Conservation (phyloP, 2,329 filamentous ascomycete genomes). For the Pestalotiopsis sp. region DNA sequence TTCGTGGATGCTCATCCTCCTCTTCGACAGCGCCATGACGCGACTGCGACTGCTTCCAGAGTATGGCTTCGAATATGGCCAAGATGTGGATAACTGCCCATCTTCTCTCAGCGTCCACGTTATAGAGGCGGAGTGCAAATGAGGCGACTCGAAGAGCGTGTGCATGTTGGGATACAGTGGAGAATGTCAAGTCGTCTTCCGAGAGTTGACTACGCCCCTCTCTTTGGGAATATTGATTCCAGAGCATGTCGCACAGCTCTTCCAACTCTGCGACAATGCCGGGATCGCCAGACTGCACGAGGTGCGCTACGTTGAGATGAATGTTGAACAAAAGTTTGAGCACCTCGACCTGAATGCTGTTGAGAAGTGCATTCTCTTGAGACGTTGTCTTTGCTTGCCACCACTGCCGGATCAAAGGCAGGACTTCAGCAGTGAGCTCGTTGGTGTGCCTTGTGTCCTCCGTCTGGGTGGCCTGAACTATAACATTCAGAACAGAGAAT, state of each 20-base stretch:
- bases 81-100: constrained; percentile 64
- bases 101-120: constrained; percentile 57
- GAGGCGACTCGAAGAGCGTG: constrained; percentile 49
- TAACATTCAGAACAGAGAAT: constrained; percentile 74
- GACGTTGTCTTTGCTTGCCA: constrained; percentile 74
- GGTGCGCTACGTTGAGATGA: constrained; percentile 62
- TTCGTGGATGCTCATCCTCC: constrained; percentile 51
- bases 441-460: constrained; percentile 69
- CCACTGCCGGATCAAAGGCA: constrained; percentile 74
- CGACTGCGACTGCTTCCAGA: constrained; percentile 31
- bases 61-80: constrained; percentile 57
- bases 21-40: constrained; percentile 21
- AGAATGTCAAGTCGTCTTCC: constrained; percentile 73
- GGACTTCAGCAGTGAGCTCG: constrained; percentile 58
- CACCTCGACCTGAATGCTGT: constrained; percentile 74
- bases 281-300: constrained; percentile 47
- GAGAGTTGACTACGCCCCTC: constrained; percentile 73
- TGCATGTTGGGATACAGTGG: constrained; percentile 42
- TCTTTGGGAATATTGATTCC: constrained; percentile 75
- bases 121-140: constrained; percentile 57
- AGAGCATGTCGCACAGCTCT: constrained; percentile 71
- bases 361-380: constrained; percentile 60
- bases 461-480: constrained; percentile 67
- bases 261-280: constrained; percentile 54
- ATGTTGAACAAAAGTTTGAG: constrained; percentile 71